Percentiles rank a stretch among this genome's conserved stretches.
phyloP scores from a whole-genome alignment of 2,329 filamentous ascomycete genomes.

The Verticillium nubilum region DNA sequence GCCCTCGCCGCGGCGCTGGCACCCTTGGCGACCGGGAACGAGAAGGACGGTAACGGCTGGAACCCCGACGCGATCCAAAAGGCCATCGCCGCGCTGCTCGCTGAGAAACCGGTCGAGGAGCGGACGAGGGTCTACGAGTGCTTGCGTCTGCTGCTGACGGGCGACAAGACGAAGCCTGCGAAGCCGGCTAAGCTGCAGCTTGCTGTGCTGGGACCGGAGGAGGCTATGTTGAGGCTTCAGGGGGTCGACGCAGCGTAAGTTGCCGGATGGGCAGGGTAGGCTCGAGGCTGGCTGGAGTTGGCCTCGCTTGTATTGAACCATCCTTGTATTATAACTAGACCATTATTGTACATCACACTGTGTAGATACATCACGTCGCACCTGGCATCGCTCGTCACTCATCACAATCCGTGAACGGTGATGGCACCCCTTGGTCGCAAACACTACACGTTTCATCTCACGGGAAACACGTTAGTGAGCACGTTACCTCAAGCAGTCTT shows the following conservation, averaged over 20 bases:
- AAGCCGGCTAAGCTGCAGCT: slow-evolving; percentile 14
- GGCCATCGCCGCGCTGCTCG: slow-evolving; percentile 4
- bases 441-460: background rate
- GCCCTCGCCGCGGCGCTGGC: background rate
- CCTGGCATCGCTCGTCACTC: background rate
- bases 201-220: slow-evolving; percentile 7
- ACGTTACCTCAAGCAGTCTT: background rate
- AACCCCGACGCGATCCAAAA: slow-evolving; percentile 5
- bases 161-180: slow-evolving; percentile 6
- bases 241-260: background rate
- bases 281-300: background rate
- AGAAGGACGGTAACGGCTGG: slow-evolving; percentile 6
- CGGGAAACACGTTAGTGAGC: background rate
- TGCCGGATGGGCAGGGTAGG: background rate
- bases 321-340: background rate
- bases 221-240: slow-evolving; percentile 8
- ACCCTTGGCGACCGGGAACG: slow-evolving; percentile 1
- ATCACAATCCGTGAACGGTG: background rate
- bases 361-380: background rate
- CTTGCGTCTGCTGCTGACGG: slow-evolving; percentile 8
- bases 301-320: background rate
- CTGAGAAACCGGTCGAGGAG: background rate
- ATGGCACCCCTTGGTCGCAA: background rate
- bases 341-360: background rate
- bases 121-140: slow-evolving; percentile 5